Base-by-base conservation (phyloP, 2,329 filamentous ascomycete species). In the Verticillium nonalfalfae region DNA sequence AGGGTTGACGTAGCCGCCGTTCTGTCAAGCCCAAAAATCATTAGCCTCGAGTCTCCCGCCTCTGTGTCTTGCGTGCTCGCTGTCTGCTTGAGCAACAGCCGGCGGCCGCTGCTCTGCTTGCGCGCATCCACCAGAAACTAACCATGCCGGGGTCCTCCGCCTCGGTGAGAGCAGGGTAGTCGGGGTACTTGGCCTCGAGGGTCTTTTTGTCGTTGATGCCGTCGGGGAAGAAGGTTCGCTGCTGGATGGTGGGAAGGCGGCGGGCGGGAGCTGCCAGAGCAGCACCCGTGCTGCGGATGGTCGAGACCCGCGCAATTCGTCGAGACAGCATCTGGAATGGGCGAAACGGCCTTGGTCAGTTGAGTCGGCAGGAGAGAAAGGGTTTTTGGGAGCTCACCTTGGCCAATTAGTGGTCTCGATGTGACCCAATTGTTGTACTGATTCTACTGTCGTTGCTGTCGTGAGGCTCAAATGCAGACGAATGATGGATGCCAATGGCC, bases 1-100 rank as follows among this genome's bases (percentile, higher is more conserved):
- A 62, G 91, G 90, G 78, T 93, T 92, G 72, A 90, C 84, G 76
- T 92, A 95, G 75, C 89, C 90, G 72, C 91, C 91, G 76, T 93
- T 96, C 90, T 93, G n/a, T 57, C 3, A 55, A n/a, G 64, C 62
- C 52, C 63, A 66, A 60, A 62, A 60, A 62, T 60, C 58, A 66
- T 72, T 66, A 71, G 67, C 64, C 50, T 34, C 56, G 14, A 31
- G 26, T 31, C 26, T 31, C 26, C 26, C 5, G 26, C 26, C 26
- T 31, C 26, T 31, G 26, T 31, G 4, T 31, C 5, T 31, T 31
- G 26, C 26, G 26, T 31, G 26, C 26, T 31, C 26, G 26, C 26
- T 31, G 26, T 31, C 26, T 50, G 33, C 34, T 40, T 34, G 15
- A 50, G 21, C 21, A 56, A 34, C 58, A n/a, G 45, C 21, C 15